These are phyloP conservation scores for Rosa lucieae DNA, from an alignment of 306 rosid genomes.

Conservation along the genomic window DNA sequence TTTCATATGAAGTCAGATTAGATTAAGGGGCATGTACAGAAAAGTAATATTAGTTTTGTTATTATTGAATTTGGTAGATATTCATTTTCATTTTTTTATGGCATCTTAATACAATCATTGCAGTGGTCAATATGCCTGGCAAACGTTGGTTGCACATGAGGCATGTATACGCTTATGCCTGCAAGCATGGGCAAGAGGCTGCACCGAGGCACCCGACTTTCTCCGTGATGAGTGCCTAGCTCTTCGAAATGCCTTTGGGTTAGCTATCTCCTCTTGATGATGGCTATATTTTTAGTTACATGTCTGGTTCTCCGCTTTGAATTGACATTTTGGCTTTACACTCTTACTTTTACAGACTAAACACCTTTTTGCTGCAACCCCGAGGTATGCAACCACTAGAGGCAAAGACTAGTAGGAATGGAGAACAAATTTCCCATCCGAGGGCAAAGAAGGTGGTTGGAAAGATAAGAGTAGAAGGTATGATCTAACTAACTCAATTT, in stretches of 20 bases:
- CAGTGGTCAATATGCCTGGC: constrained; percentile 91
- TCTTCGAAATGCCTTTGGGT: constrained; percentile 97
- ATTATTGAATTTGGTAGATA: neutral
- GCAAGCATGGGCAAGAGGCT: constrained; percentile 90
- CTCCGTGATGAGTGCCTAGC: constrained; percentile 71
- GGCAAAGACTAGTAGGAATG: constrained; percentile 46
- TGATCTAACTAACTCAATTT: neutral
- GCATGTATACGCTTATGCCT: constrained; percentile 93
- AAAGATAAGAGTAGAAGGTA: constrained; percentile 95
- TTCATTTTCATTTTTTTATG: constrained; percentile 10
- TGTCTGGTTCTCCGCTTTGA: constrained; percentile 18
- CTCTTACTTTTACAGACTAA: constrained; percentile 44
- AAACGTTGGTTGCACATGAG: constrained; percentile 88
- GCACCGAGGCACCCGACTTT: constrained; percentile 89
- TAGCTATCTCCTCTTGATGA: constrained; percentile 25
- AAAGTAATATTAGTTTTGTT: neutral
- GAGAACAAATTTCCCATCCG: constrained; percentile 55
- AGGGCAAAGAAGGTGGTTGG: constrained; percentile 76
- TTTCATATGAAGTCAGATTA: constrained; percentile 9
- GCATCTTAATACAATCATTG: constrained; percentile 36
- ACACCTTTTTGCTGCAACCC: constrained; percentile 80
- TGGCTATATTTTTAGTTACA: constrained; percentile 13
- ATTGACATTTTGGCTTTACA: constrained; percentile 7
- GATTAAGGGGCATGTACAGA: neutral
- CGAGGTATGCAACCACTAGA: constrained; percentile 57